phyloP scores from a whole-genome alignment of 345 rosid species.

The Capsella bursapastoris region DNA sequence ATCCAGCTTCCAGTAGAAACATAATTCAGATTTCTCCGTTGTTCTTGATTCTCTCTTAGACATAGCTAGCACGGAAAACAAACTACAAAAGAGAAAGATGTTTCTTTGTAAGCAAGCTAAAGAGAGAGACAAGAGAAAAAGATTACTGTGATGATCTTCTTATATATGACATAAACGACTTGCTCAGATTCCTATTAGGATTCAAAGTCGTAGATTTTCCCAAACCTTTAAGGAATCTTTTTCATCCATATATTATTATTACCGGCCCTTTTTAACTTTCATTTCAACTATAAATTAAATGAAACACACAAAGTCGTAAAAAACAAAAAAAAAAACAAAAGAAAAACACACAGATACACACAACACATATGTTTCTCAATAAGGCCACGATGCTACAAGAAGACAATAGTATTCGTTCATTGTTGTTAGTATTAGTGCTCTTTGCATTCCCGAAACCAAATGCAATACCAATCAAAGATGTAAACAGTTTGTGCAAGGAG shows the following conservation, averaged over 20 bases:
- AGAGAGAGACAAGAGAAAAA: no score
- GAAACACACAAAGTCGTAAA: not conserved
- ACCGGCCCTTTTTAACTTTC: not conserved
- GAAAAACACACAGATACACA: not conserved
- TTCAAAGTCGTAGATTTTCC: not conserved
- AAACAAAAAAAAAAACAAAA: not conserved
- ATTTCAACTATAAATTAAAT: not conserved
- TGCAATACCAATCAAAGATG: not conserved
- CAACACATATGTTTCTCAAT: not conserved
- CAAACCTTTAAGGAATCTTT: not conserved
- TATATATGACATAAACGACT: no score
- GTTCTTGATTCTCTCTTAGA: no score
- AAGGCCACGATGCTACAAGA: slow-evolving; percentile 3
- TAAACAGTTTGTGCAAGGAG: not conserved
- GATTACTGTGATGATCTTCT: no score
- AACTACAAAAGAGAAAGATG: no score
- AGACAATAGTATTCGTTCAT: not conserved
- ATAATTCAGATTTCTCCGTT: no score
- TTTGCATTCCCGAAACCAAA: not conserved
- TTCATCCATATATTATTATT: not conserved
- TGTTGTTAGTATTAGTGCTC: not conserved
- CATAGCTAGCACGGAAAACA: no score
- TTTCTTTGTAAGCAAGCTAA: no score
- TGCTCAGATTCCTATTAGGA: no score
- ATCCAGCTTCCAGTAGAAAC: no score